Percentiles rank a stretch among this genome's conserved stretches.
Conservation (phyloP, 805 yeast genomes). For the Priceomyces castillae region DNA sequence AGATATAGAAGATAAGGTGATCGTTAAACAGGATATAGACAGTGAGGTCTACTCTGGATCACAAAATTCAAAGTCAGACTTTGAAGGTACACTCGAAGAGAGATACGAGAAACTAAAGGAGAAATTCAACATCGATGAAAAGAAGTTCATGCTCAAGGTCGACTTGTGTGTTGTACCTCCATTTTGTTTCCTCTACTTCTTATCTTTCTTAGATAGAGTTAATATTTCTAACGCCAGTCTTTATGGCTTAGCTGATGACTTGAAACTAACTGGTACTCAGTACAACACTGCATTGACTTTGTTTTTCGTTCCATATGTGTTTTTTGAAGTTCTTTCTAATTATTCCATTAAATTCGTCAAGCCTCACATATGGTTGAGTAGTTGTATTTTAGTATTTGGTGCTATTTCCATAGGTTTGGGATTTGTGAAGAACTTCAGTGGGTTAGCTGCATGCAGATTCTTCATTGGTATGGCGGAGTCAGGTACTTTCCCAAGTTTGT, state of each 20-base stretch:
- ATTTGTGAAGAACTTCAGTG: constrained; percentile 55
- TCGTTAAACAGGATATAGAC: neutral
- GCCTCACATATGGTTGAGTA: constrained; percentile 65
- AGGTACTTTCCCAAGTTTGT: constrained; percentile 73
- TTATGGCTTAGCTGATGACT: constrained; percentile 60
- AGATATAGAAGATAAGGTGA: neutral
- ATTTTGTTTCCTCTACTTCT: constrained; percentile 69
- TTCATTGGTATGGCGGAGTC: constrained; percentile 67
- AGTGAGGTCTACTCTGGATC: neutral
- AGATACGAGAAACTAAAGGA: constrained; percentile 22
- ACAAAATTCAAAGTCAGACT: neutral
- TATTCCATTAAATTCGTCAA: constrained; percentile 53
- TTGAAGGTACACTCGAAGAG: constrained; percentile 1
- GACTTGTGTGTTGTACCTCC: constrained; percentile 73
- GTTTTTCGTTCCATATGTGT: constrained; percentile 68
- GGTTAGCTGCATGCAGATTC: constrained; percentile 59
- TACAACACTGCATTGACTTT: constrained; percentile 65
- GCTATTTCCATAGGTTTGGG: constrained; percentile 65
- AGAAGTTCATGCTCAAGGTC: constrained; percentile 57
- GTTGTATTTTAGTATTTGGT: constrained; percentile 62
- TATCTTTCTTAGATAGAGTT: constrained; percentile 78
- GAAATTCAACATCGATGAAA: constrained; percentile 49
- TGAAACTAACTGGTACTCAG: constrained; percentile 55
- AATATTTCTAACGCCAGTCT: constrained; percentile 79
- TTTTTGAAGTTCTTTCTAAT: constrained; percentile 65